Conservation (phyloP, 371 early-diverging fungal genomes). For the Haplosporangium sp. region DNA sequence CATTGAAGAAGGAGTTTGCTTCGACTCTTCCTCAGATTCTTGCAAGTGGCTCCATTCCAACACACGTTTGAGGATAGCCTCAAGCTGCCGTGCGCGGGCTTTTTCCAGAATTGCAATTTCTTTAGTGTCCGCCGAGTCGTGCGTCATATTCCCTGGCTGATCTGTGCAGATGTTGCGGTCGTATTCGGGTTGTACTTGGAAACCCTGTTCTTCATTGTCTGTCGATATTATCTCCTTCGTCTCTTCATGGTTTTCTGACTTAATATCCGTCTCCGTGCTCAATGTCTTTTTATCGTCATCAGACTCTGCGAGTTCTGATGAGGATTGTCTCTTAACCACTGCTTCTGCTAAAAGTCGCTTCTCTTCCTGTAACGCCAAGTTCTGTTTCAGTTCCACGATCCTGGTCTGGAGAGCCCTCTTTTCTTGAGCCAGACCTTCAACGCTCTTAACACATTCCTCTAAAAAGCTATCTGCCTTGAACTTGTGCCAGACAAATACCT, state of each 20-base stretch:
- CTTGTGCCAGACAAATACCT: constrained; percentile 43
- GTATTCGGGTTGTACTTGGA: too few species aligned
- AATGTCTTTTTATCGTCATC: too few species aligned
- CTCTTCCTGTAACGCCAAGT: constrained; percentile 9
- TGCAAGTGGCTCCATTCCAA: constrained; percentile 13
- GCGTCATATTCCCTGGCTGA: background rate
- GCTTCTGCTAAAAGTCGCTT: background rate
- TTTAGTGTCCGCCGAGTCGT: too few species aligned
- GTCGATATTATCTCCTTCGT: too few species aligned
- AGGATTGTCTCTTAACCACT: background rate
- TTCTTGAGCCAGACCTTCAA: constrained; percentile 36
- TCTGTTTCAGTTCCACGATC: constrained; percentile 19
- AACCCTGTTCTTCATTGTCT: too few species aligned
- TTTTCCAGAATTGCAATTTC: background rate
- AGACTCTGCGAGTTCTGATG: background rate
- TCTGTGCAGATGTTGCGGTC: background rate
- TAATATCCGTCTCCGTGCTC: too few species aligned
- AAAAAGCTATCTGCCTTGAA: constrained; percentile 37
- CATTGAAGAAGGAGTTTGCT: background rate
- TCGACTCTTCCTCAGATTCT: background rate
- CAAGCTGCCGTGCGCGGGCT: constrained; percentile 9
- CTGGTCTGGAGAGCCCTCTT: constrained; percentile 30
- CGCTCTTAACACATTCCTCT: constrained; percentile 44
- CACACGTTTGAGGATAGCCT: constrained; percentile 13
- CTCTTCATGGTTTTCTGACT: too few species aligned